Percentiles rank a stretch among this genome's conserved stretches.
These are phyloP conservation scores for Lobosporangium transversale DNA, from an alignment of 192 early-diverging fungal genomes.

Conservation along the genomic window DNA sequence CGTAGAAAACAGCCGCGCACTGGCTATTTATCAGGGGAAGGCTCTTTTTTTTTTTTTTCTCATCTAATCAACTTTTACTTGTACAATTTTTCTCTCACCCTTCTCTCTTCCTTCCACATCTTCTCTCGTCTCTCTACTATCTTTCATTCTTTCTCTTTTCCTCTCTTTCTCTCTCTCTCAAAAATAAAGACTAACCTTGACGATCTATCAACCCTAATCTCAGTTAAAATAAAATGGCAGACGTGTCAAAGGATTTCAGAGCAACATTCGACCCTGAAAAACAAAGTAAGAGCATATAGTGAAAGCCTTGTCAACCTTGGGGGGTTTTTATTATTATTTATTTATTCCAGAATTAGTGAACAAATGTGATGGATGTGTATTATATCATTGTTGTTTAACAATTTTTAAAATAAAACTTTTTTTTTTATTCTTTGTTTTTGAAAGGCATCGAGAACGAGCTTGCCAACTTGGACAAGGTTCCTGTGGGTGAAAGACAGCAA, in stretches of 20 bases:
- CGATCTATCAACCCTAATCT: too few species aligned
- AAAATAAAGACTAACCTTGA: too few species aligned
- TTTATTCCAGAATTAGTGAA: too few species aligned
- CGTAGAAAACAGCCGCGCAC: constrained; percentile 10
- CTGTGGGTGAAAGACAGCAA: constrained; percentile 21
- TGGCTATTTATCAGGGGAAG: neutral
- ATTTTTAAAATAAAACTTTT: neutral
- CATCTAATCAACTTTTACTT: too few species aligned
- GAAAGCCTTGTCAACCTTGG: too few species aligned
- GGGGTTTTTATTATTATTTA: too few species aligned
- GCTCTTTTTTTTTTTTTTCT: too few species aligned
- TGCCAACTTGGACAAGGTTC: neutral
- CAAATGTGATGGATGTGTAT: too few species aligned
- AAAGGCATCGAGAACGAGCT: constrained; percentile 28
- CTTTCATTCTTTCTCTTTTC: constrained; percentile 1
- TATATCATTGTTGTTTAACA: neutral
- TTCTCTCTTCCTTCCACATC: neutral
- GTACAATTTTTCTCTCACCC: too few species aligned
- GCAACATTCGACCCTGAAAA: constrained; percentile 39
- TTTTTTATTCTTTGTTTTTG: neutral
- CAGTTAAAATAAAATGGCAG: constrained; percentile 28
- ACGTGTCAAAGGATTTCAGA: constrained; percentile 41
- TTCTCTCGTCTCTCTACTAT: neutral
- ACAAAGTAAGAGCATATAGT: constrained; percentile 34
- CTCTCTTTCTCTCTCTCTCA: neutral